These are phyloP conservation scores for Mycosphaerella sp. DNA, from an alignment of 2,329 filamentous ascomycete species.

Conservation along the genomic window DNA sequence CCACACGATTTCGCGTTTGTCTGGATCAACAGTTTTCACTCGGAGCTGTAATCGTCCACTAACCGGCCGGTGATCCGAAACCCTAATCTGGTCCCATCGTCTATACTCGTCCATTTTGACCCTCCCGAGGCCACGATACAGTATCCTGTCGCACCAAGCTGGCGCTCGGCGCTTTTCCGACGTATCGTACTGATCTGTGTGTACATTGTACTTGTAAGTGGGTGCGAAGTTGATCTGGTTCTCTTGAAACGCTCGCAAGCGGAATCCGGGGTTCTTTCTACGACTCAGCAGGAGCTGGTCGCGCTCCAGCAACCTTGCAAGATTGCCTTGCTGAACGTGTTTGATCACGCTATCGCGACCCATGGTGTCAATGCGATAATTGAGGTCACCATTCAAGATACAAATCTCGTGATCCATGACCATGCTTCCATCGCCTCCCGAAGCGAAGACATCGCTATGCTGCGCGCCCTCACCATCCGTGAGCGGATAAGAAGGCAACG, in stretches of 20 bases:
- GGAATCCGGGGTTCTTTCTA: conserved; percentile 83
- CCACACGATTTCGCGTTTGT: conserved; percentile 48
- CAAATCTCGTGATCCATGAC: conserved; percentile 98
- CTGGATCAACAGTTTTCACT: conserved; percentile 72
- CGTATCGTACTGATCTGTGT: conserved; percentile 87
- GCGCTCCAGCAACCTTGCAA: conserved; percentile 79
- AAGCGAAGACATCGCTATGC: conserved; percentile 71
- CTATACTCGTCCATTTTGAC: conserved; percentile 84
- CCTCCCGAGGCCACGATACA: conserved; percentile 76
- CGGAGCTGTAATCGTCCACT: conserved; percentile 76
- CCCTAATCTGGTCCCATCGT: conserved; percentile 73
- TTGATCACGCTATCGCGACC: conserved; percentile 86
- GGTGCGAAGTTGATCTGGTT: conserved; percentile 84
- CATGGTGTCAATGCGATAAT: conserved; percentile 98
- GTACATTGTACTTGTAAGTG: conserved; percentile 98
- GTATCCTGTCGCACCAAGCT: conserved; percentile 90
- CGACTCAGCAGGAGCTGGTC: conserved; percentile 88
- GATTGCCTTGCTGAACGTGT: conserved; percentile 73
- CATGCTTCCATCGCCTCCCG: conserved; percentile 91
- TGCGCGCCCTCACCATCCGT: conserved; percentile 39
- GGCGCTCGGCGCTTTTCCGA: conserved; percentile 84
- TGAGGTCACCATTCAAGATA: conserved; percentile 89
- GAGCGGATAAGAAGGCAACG: conserved; percentile 62
- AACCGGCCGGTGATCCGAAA: conserved; percentile 90
- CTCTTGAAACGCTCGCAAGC: conserved; percentile 84